Evolutionary conservation across 2,329 filamentous ascomycete genomes (phyloP).

Genomic region (Fusarium anguioides): DNA sequence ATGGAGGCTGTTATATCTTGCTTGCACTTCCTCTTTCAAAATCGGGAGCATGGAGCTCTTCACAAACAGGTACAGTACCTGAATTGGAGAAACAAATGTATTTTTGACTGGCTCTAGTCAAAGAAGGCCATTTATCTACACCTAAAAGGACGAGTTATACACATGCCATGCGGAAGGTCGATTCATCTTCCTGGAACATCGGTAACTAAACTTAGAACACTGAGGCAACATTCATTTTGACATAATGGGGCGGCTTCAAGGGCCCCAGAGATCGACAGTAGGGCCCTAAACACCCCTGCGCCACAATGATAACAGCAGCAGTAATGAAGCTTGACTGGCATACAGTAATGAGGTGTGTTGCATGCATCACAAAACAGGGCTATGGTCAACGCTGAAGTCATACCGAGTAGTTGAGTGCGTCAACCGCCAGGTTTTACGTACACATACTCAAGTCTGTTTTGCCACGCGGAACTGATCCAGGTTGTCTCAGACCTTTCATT

Average conservation of each 20-base stretch:
- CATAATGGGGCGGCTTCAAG: constrained; percentile 1
- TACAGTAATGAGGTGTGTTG: constrained; percentile 14
- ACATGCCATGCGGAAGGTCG: constrained; percentile 36
- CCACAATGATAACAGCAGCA: constrained; percentile 9
- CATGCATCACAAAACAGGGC: not conserved
- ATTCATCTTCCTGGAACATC: constrained; percentile 2
- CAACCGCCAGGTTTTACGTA: not conserved
- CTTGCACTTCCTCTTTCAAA: not conserved
- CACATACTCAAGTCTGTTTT: not conserved
- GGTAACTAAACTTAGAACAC: constrained; percentile 34
- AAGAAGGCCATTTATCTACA: not conserved
- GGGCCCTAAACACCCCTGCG: constrained; percentile 21
- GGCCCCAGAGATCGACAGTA: constrained; percentile 27
- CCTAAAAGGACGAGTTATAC: constrained; percentile 17
- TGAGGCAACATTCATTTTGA: constrained; percentile 20
- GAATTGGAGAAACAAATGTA: not conserved
- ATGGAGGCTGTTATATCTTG: constrained; percentile 12
- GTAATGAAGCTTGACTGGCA: not conserved
- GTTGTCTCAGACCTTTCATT: constrained; percentile 14
- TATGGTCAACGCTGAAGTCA: not conserved
- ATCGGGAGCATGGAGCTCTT: not conserved
- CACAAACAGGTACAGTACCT: not conserved
- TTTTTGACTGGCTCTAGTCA: not conserved
- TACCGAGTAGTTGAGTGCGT: not conserved
- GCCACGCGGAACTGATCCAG: not conserved